A percentile compares a stretch with the other conserved stretches of the same genome.
Evolutionary conservation across 495 filamentous ascomycete genomes (phyloP).

Genomic region (Talaromyces nanjingensis): DNA sequence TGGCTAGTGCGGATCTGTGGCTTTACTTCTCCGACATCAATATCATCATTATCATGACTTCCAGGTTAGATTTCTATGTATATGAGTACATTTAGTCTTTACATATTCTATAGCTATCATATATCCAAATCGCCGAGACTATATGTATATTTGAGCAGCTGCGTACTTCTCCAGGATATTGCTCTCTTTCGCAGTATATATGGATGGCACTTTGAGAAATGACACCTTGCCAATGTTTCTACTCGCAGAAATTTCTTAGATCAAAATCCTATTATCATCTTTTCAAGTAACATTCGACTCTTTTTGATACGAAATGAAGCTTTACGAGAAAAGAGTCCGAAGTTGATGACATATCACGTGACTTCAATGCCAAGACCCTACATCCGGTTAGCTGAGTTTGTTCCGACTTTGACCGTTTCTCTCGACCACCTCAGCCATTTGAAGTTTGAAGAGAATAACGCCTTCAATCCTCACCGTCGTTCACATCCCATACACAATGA

Average conservation of each 20-base stretch:
- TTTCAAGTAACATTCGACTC: background rate
- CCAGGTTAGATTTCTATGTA: background rate
- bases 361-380: slow-evolving; percentile 8
- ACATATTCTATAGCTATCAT: too few relatives aligned
- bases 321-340: background rate
- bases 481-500: slow-evolving; percentile 58
- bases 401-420: slow-evolving; percentile 13
- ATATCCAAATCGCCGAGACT: too few relatives aligned
- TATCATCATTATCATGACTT: background rate
- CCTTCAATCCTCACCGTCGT: slow-evolving; percentile 17
- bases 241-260: too few relatives aligned
- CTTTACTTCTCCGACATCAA: background rate
- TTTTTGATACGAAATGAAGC: background rate
- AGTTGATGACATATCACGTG: slow-evolving; percentile 16
- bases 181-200: too few relatives aligned
- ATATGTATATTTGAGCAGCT: too few relatives aligned
- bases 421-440: slow-evolving; percentile 8
- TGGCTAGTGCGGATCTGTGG: slow-evolving; percentile 6
- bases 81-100: too few relatives aligned
- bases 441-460: slow-evolving; percentile 4
- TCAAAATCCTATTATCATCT: too few relatives aligned
- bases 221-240: too few relatives aligned
- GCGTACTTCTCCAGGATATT: too few relatives aligned
- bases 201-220: too few relatives aligned
- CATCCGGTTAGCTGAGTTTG: slow-evolving; percentile 10